Evolutionary conservation across 768 basidiomycete genomes (phyloP).

Genomic region (Psilocybe cyanescens): DNA sequence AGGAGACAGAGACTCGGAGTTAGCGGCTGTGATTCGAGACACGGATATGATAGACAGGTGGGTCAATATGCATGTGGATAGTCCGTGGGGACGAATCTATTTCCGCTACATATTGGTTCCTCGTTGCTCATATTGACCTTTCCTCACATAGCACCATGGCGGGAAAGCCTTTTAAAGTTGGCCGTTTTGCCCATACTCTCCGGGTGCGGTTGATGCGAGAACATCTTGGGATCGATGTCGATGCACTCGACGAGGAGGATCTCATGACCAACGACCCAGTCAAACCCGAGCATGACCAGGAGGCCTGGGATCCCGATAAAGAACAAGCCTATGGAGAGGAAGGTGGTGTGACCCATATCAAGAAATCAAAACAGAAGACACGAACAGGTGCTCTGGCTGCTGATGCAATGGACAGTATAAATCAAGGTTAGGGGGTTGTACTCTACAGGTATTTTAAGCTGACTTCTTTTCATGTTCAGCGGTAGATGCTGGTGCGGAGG

Average conservation of each 20-base stretch:
- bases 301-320: conserved; percentile 73
- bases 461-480: conserved; percentile 11
- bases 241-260: conserved; percentile 80
- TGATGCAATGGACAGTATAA: conserved; percentile 39
- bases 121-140: conserved; percentile 2
- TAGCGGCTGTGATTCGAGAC: conserved; percentile 91
- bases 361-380: conserved; percentile 38
- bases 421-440: conserved; percentile 49
- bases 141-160: conserved; percentile 76
- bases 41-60: conserved; percentile 96
- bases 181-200: conserved; percentile 94
- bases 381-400: conserved; percentile 35
- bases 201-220: conserved; percentile 96
- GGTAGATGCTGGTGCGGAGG: conserved; percentile 18
- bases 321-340: conserved; percentile 60
- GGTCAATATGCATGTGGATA: conserved; percentile 21
- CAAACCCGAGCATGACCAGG: conserved; percentile 52
- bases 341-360: conserved; percentile 45
- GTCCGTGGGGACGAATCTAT: background rate
- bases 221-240: conserved; percentile 95
- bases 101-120: background rate
- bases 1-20: conserved; percentile 96
- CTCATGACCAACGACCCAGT: conserved; percentile 57
- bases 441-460: background rate
- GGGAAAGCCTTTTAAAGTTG: conserved; percentile 92